Evolutionary conservation across 495 filamentous ascomycete species (phyloP), one percentile per base, ranked within the genome.

Genomic region (Penicillium parvum): DNA sequence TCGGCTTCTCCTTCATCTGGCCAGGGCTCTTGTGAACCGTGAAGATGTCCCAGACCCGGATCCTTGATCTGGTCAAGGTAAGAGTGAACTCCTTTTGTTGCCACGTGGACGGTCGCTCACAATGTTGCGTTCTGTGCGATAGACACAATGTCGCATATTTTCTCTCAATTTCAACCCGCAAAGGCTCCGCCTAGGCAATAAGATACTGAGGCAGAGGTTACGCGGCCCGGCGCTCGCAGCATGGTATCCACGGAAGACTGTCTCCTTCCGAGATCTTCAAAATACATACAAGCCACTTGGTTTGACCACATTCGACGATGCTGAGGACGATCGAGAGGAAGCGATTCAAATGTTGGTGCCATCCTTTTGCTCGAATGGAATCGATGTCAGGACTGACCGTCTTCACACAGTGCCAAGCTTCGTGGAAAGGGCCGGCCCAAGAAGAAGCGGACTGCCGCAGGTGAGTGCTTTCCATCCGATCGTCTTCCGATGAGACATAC

Each of bases 61-160:
- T 96, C 19, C 49, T 91, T 40, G 85, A 86, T 48, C 75, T 95
- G 38, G 76, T 86, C 65, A 88, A 87, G 82, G 88, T 85, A 77
- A 37, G 28, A 28, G 12, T 3, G 15, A 3, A 6, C n/a, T 19
- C 12, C 17, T 15, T 17, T 7, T 21, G 18, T 27, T 17, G 28
- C 7, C 11, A 12, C 28, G n/a, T 26, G n/a, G n/a, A n/a, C n/a
- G n/a, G n/a, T n/a, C 12, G 12, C 17, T 47, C 34, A 19, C 20
- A 17, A 23, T 22, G 47, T 30, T 33, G 22, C 12, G 17, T 27
- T 30, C 18, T 10, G 21, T 32, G 18, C 16, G 29, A 12, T 43
- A 96, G 91, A 78, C 79, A 51, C 88, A 88, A 81, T 94, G 86
- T 73, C 80, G 82, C 61, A 82, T 98, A 64, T 98, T 98, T 75